Conservation (phyloP, 1,139 yeast genomes). For the Ashbya aceris region DNA sequence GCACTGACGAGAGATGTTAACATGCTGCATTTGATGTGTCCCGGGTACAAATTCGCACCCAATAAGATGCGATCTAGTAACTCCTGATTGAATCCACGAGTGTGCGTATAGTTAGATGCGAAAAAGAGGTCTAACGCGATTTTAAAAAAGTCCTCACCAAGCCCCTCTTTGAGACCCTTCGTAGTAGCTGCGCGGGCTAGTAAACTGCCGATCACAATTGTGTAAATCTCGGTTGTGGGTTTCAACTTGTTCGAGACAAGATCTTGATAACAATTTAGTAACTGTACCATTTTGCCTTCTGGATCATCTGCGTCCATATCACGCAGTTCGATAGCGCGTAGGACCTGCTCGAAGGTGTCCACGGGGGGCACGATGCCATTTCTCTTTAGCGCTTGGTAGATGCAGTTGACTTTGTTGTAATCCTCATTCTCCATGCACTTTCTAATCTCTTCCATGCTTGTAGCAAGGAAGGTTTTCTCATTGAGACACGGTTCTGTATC, state of each 20-base stretch:
- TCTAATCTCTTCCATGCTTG: constrained; percentile 22
- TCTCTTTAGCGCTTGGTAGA: constrained; percentile 33
- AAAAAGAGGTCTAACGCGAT: constrained; percentile 55
- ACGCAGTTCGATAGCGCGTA: constrained; percentile 30
- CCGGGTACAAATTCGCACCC: constrained; percentile 32
- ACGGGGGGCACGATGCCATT: constrained; percentile 31
- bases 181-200: constrained; percentile 18
- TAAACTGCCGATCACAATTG: constrained; percentile 42
- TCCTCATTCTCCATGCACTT: constrained; percentile 19
- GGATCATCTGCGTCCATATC: constrained; percentile 34
- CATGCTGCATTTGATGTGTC: constrained; percentile 21
- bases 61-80: constrained; percentile 28
- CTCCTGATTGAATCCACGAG: constrained; percentile 28
- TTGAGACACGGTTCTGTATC: constrained; percentile 24
- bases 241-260: constrained; percentile 42
- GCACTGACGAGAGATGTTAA: constrained; percentile 19
- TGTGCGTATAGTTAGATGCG: constrained; percentile 32
- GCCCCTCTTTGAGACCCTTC: constrained; percentile 41
- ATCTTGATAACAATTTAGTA: constrained; percentile 61
- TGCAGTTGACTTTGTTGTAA: constrained; percentile 30
- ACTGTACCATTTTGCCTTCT: constrained; percentile 45
- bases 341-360: constrained; percentile 28
- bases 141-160: constrained; percentile 49
- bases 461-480: constrained; percentile 18
- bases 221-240: constrained; percentile 48